Conservation (phyloP, 176 grass and related monocot genomes). For the Aegilops bicornis region DNA sequence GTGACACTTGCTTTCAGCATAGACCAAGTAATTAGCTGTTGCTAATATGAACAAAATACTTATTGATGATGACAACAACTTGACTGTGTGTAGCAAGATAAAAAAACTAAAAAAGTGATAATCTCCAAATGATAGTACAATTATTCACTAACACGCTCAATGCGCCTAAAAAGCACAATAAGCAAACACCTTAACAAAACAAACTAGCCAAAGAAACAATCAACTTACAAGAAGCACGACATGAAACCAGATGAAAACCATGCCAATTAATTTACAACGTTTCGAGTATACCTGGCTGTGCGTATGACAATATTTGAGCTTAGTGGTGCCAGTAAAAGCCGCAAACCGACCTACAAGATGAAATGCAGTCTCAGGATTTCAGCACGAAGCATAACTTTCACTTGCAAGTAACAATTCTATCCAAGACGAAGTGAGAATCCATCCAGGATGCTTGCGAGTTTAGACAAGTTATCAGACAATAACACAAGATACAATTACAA, state of each 20-base stretch:
- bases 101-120: background rate
- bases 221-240: background rate
- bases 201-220: background rate
- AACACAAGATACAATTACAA: background rate
- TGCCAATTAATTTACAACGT: background rate
- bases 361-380: conserved; percentile 17
- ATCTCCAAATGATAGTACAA: background rate
- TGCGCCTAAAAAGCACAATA: background rate
- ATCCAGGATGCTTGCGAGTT: background rate
- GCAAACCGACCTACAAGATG: conserved; percentile 39
- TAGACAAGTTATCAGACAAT: background rate
- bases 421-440: conserved; percentile 6
- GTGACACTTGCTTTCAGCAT: conserved; percentile 4
- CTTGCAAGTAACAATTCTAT: background rate
- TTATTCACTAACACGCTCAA: background rate
- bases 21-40: background rate
- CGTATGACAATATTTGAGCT: conserved; percentile 42
- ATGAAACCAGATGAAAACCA: background rate
- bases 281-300: conserved; percentile 42
- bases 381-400: conserved; percentile 7
- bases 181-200: background rate
- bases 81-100: background rate
- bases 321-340: conserved; percentile 52
- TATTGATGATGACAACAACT: background rate
- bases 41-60: background rate